phyloP scores from a whole-genome alignment of 345 rosid species.

The Salix suchowensis region DNA sequence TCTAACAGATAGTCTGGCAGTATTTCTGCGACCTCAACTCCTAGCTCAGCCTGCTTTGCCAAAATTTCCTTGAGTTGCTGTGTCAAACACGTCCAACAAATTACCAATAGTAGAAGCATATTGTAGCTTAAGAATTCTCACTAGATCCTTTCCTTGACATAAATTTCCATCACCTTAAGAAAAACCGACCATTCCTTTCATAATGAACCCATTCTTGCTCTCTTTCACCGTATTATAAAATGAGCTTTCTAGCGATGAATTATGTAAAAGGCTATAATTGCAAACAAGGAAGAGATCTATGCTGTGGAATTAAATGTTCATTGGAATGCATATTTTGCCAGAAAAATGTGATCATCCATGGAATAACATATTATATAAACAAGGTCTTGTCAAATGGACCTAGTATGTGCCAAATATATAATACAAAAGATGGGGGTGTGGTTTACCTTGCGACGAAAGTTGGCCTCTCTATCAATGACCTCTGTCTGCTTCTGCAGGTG shows the following conservation, averaged over 20 bases:
- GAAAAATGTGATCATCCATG: neutral
- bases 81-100: constrained; percentile 14
- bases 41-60: constrained; percentile 86
- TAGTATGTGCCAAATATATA: neutral
- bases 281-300: neutral
- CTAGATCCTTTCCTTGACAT: neutral
- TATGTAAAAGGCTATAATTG: neutral
- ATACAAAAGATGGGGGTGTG: constrained; percentile 6
- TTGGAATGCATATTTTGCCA: neutral
- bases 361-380: neutral
- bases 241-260: neutral
- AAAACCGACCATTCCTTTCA: neutral
- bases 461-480: constrained; percentile 39
- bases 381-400: neutral
- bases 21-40: constrained; percentile 89
- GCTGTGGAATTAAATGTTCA: neutral
- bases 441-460: constrained; percentile 61
- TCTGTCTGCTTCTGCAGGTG: constrained; percentile 45
- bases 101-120: neutral
- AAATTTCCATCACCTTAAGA: neutral
- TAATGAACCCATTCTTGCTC: neutral
- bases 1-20: constrained; percentile 63
- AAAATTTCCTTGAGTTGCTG: constrained; percentile 89
- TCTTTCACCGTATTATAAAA: neutral
- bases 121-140: neutral